These are phyloP conservation scores for Ceratobasidium sp. DNA, from an alignment of 1,284 basidiomycete genomes.

Conservation along the genomic window DNA sequence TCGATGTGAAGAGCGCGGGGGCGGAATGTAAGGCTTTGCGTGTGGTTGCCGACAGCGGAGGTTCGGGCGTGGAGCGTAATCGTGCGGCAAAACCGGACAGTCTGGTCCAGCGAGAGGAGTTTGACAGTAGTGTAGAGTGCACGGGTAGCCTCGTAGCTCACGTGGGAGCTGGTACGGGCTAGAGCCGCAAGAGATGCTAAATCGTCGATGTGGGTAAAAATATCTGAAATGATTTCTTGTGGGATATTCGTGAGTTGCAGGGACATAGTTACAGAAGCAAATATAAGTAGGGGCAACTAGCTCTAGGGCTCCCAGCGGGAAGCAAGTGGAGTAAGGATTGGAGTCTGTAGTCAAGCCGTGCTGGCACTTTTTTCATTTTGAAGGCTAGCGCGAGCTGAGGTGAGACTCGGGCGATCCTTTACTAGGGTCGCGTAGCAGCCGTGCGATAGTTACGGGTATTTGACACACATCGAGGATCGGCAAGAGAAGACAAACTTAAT, in stretches of 20 bases:
- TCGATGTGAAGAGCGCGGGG: constrained; percentile 35
- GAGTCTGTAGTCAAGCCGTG: constrained; percentile 3
- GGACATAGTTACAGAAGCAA: constrained; percentile 13
- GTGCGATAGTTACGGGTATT: constrained; percentile 3
- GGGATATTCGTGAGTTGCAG: constrained; percentile 14
- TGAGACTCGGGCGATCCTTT: constrained; percentile 10
- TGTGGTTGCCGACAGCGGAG: constrained; percentile 8
- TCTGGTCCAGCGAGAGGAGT: constrained; percentile 27
- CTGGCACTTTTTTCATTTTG: constrained; percentile 42
- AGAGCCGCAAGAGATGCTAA: constrained; percentile 26
- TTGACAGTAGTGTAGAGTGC: constrained; percentile 38
- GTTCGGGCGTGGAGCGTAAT: constrained; percentile 10
- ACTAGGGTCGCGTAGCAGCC: constrained; percentile 7
- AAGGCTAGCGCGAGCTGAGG: constrained; percentile 9
- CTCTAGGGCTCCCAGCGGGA: background rate
- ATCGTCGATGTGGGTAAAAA: constrained; percentile 23
- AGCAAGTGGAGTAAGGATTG: background rate
- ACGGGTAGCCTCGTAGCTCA: constrained; percentile 34
- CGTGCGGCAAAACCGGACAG: constrained; percentile 38
- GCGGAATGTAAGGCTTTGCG: constrained; percentile 35
- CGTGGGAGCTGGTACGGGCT: constrained; percentile 19
- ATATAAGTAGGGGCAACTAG: background rate
- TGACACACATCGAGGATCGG: background rate
- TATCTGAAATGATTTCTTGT: constrained; percentile 33
- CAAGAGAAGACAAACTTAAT: background rate